phyloP scores from a whole-genome alignment of 139 green algal genomes.

The Desmodesmus armatus region DNA sequence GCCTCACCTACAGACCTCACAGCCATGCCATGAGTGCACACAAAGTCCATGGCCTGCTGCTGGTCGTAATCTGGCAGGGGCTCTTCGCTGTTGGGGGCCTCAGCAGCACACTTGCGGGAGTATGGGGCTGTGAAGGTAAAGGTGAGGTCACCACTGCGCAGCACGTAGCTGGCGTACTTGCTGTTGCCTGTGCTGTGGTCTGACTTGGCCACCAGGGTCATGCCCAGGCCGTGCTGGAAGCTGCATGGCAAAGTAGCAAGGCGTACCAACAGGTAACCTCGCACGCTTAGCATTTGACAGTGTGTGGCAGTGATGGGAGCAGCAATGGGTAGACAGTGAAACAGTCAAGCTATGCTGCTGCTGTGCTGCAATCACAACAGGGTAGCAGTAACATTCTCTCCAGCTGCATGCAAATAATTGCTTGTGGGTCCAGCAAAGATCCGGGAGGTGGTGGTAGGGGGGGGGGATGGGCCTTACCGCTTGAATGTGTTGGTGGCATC shows the following conservation, averaged over 20 bases:
- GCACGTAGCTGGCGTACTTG: conserved; percentile 87
- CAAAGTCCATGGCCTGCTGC: conserved; percentile 78
- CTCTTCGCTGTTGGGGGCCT: conserved; percentile 34
- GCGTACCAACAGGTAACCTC: not conserved
- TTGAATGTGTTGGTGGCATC: conserved; percentile 92
- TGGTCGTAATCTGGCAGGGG: conserved; percentile 68
- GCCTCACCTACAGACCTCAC: conserved; percentile 86
- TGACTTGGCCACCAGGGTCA: conserved; percentile 89
- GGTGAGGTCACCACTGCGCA: conserved; percentile 88
- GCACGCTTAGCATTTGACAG: too few relatives aligned
- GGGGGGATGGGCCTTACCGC: conserved; percentile 53
- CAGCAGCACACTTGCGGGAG: conserved; percentile 41
- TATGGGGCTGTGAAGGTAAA: conserved; percentile 97
- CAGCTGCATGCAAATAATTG: not conserved
- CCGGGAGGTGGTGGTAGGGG: not conserved
- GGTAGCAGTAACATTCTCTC: not conserved
- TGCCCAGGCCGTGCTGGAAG: conserved; percentile 93
- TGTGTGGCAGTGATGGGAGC: not conserved
- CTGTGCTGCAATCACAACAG: not conserved
- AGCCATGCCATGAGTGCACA: conserved; percentile 89
- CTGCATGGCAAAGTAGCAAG: conserved; percentile 59
- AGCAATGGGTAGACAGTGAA: not conserved
- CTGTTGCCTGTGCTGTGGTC: conserved; percentile 92
- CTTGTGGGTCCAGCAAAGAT: too few relatives aligned
- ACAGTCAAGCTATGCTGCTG: not conserved